Evolutionary conservation across 768 basidiomycete species (phyloP), one percentile per base, ranked within the genome.

Genomic region (Amyloporia xantha): DNA sequence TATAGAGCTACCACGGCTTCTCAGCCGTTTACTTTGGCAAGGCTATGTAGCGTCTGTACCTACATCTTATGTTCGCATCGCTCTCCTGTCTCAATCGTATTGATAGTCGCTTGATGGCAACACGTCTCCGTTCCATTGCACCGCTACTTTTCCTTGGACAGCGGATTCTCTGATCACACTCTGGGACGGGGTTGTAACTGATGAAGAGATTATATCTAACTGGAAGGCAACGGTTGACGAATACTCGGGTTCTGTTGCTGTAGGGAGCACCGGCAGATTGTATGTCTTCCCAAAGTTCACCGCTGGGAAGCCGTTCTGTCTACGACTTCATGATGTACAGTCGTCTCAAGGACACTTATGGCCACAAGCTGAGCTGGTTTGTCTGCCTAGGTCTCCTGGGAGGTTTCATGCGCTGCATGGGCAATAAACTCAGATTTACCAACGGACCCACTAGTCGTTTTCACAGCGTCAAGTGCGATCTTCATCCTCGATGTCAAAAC

Each of bases 391-490:
- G 13, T 27, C 1, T 27, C 45, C 1, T 25, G 36, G 43, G 45
- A 55, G 17, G 52, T 62, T 6, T 38, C 41, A 17, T 51, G 53
- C 25, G 47, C 59, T 2, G 78, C 78, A 36, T 89, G 86, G 86
- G 74, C 76, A 20, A 56, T 87, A 39, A 68, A 68, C 52, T 67
- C 67, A 13, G 46, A 62, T 12, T 49, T 59, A 0, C 76, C 73
- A 1, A 66, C 73, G 12, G 72, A 80, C n/a, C 85, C 86, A 7
- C 63, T 87, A 15, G 59, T 86, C 21, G 59, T 87, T 23, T 74
- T 83, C 51, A 71, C 81, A 7, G 65, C 71, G 25, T 70, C 72
- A 33, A 77, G 76, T 47, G 55, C 83, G 19, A 53, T 88, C 19
- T 80, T 80, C 58, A 67, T 86, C 13, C 72, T 78, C 58, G 71